A percentile compares a stretch with the other conserved stretches of the same genome.
Evolutionary conservation across 768 basidiomycete species (phyloP).

Genomic region (Candolleomyces aberdarensis): DNA sequence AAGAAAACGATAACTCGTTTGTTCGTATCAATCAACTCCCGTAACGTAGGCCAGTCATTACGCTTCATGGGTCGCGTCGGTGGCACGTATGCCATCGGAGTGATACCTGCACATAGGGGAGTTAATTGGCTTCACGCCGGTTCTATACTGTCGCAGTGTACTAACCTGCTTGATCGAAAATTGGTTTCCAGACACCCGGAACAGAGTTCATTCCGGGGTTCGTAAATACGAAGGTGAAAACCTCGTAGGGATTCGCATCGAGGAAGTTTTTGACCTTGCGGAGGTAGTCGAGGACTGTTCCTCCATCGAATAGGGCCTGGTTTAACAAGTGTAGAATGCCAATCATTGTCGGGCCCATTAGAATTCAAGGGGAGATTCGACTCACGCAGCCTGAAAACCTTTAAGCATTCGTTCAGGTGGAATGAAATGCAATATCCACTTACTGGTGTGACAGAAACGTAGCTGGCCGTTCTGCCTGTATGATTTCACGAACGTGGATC

Average conservation of each 20-base stretch:
- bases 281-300: slow-evolving; percentile 40
- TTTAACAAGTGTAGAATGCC: background rate
- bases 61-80: slow-evolving; percentile 39
- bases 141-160: background rate
- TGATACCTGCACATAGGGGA: slow-evolving; percentile 29
- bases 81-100: slow-evolving; percentile 49
- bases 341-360: too few species aligned
- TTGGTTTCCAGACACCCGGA: slow-evolving; percentile 45
- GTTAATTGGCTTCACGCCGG: background rate
- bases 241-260: slow-evolving; percentile 57
- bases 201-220: slow-evolving; percentile 58
- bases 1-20: slow-evolving; percentile 63
- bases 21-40: slow-evolving; percentile 56
- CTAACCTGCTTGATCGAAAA: slow-evolving; percentile 48
- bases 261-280: slow-evolving; percentile 47
- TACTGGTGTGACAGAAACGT: slow-evolving; percentile 69
- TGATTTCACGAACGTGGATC: background rate
- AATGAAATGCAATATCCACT: slow-evolving; percentile 16
- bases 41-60: slow-evolving; percentile 61
- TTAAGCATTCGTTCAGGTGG: background rate
- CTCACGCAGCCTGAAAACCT: background rate
- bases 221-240: slow-evolving; percentile 62
- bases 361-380: background rate
- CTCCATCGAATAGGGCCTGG: slow-evolving; percentile 52
- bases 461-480: slow-evolving; percentile 36